These are phyloP conservation scores for Onygenales sp. DNA, from an alignment of 2,329 filamentous ascomycete genomes.

Conservation along the genomic window DNA sequence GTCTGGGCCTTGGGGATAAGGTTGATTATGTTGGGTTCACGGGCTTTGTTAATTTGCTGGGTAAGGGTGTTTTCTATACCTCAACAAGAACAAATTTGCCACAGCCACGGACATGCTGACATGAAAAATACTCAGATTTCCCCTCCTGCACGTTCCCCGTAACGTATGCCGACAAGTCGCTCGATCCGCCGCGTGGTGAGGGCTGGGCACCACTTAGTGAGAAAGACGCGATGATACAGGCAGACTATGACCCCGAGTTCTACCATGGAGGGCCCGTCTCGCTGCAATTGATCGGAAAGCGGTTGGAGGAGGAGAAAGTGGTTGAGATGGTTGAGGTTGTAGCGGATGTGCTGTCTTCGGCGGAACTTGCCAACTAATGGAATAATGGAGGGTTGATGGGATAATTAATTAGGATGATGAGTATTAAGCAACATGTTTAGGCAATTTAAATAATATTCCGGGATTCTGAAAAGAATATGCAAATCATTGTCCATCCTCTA, in stretches of 20 bases:
- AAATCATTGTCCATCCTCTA: too few relatives aligned
- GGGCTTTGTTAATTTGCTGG: conserved; percentile 18
- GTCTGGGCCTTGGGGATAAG: conserved; percentile 17
- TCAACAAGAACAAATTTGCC: too few relatives aligned
- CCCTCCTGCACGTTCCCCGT: conserved; percentile 15
- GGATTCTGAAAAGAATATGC: not conserved
- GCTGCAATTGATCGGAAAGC: conserved; percentile 18
- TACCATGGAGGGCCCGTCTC: conserved; percentile 22
- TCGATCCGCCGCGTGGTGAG: conserved; percentile 11
- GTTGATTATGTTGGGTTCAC: conserved; percentile 19
- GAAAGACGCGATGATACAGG: conserved; percentile 19
- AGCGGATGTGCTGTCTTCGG: conserved; percentile 12
- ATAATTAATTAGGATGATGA: too few relatives aligned
- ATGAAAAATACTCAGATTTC: conserved; percentile 16
- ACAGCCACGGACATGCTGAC: too few relatives aligned
- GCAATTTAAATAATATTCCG: not conserved
- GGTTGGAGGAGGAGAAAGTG: conserved; percentile 23
- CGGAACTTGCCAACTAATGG: too few relatives aligned
- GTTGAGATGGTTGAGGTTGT: conserved; percentile 30
- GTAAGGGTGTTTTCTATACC: conserved; percentile 6
- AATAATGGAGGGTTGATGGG: too few relatives aligned
- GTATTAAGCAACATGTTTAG: too few relatives aligned
- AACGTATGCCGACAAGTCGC: conserved; percentile 12
- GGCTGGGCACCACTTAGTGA: conserved; percentile 23
- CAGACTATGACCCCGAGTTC: conserved; percentile 20